Base-by-base conservation (phyloP, 2,329 filamentous ascomycete species). In the Fusarium tanahbumbuense region DNA sequence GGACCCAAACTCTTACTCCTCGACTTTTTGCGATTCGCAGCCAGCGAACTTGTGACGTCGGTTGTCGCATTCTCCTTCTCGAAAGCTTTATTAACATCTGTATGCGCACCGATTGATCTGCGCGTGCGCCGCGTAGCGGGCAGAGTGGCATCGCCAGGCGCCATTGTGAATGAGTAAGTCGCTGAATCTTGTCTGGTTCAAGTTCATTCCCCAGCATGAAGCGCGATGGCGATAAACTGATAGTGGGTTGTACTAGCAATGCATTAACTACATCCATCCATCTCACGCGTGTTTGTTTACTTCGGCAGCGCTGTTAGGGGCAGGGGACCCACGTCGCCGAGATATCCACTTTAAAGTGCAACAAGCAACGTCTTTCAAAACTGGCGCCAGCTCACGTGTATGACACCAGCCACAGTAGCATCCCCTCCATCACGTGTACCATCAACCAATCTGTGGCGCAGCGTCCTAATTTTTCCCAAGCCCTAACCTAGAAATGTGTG, bases 1-100 rank as follows among this genome's bases (percentile, higher is more conserved):
- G 96, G 95, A 4, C 96, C 96, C 73, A 99, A 91, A 81, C 95
- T 98, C 84, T 98, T 98, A 82, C 95, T 98, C 71, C 96, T 90
- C 62, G 91, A 92, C 82, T 94, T 95, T 82, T 86, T 87, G 67
- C 86, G 83, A 76, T 80, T 85, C 62, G 83, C 83, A 30, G 83
- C 84, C 71, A 85, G 76, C 60, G 83, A 81, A 70, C 86, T 85
- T 65, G 84, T 86, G 60, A 92, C 79, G 72, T 93, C 90, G 45
- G 90, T 82, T 5, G 91, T 92, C 76, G 88, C 86, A 84, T 97
- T 97, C 78, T 97, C 93, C 80, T 93, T 94, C 75, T 93, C 91
- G 69, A 85, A 81, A 40, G 82, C 80, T 79, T 83, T 87, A 74
- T 76, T 84, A 74, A 76, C 82, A 79, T 80, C 87, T 75, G 79